These are phyloP conservation scores for Suillus sp. DNA, from an alignment of 768 basidiomycete species.

Conservation along the genomic window DNA sequence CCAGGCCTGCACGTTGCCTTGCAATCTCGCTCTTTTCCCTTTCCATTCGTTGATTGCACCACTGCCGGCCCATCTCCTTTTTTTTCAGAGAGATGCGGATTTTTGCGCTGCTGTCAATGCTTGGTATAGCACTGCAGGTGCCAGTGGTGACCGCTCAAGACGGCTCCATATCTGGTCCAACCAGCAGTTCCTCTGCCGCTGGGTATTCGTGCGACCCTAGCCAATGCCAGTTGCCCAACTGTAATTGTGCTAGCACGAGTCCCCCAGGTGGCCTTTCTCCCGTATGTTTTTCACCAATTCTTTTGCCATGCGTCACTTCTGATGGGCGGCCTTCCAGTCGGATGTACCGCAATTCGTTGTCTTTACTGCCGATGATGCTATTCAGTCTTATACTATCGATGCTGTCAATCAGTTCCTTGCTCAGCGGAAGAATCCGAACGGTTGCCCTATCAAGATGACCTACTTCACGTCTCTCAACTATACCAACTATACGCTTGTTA, in stretches of 20 bases:
- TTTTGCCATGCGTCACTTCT: not conserved
- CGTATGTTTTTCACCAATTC: slow-evolving; percentile 40
- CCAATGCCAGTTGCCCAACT: slow-evolving; percentile 67
- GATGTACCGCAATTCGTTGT: slow-evolving; percentile 69
- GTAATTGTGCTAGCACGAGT: slow-evolving; percentile 71
- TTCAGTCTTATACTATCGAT: slow-evolving; percentile 77
- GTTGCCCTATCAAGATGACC: slow-evolving; percentile 74
- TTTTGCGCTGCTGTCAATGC: slow-evolving; percentile 9
- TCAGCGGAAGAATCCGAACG: slow-evolving; percentile 75
- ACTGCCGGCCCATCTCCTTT: not conserved
- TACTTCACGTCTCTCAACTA: slow-evolving; percentile 73
- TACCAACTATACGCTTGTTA: slow-evolving; percentile 78
- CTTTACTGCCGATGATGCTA: slow-evolving; percentile 76
- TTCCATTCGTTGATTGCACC: not conserved
- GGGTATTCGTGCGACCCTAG: slow-evolving; percentile 71
- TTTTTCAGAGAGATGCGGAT: slow-evolving; percentile 13
- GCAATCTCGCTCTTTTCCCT: not conserved
- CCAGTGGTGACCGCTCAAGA: slow-evolving; percentile 40
- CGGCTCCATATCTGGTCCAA: slow-evolving; percentile 55
- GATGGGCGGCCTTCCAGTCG: slow-evolving; percentile 37
- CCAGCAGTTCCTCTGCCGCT: slow-evolving; percentile 52
- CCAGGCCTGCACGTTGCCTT: not conserved
- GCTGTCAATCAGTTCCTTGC: slow-evolving; percentile 75
- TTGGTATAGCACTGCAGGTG: slow-evolving; percentile 9
- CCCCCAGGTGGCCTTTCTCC: slow-evolving; percentile 72